Conservation (phyloP, 495 filamentous ascomycete species). For the Bathelium albidoporum region DNA sequence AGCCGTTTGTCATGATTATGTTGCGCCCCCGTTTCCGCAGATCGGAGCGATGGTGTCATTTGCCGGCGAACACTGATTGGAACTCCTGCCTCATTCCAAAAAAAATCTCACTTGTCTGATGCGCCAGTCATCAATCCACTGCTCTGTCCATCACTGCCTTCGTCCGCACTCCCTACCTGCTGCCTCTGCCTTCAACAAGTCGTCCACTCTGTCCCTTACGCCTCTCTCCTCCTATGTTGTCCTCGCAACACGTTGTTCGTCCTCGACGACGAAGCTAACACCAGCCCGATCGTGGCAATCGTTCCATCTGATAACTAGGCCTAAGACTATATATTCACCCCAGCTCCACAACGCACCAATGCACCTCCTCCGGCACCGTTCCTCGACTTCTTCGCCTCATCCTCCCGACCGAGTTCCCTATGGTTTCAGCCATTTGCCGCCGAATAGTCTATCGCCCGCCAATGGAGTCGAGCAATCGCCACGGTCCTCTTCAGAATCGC, state of each 20-base stretch:
- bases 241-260: not conserved
- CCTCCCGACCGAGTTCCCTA: constrained; percentile 48
- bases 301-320: not conserved
- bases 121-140: not conserved
- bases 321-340: not conserved
- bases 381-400: constrained; percentile 23
- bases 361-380: not conserved
- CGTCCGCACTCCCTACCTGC: not conserved
- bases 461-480: constrained; percentile 17
- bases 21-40: not conserved
- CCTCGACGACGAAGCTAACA: not conserved
- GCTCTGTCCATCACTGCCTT: not conserved
- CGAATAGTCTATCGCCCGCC: constrained; percentile 26
- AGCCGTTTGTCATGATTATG: not conserved
- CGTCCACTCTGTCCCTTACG: too few relatives aligned
- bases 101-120: not conserved
- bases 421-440: constrained; percentile 39
- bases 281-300: not conserved
- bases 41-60: constrained; percentile 2
- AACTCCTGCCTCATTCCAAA: not conserved
- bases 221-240: not conserved
- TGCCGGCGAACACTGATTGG: not conserved
- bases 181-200: not conserved
- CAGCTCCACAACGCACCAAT: not conserved
- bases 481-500: constrained; percentile 34